Percentiles rank a stretch among this genome's conserved stretches.
Conservation (phyloP, 305 asterid genomes). For the Fraxinus paxiana region DNA sequence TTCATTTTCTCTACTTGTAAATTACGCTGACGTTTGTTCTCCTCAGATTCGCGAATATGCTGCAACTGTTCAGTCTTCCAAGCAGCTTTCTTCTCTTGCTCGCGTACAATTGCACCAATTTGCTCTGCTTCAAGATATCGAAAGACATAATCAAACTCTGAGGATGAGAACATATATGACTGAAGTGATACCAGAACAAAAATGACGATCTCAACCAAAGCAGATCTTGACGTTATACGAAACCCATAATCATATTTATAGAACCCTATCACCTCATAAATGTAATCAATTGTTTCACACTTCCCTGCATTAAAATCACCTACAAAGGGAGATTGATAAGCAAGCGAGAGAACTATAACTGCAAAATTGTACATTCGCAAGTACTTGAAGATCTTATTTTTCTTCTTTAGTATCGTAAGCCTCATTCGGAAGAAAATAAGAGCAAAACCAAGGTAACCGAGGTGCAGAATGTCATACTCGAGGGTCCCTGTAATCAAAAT, state of each 20-base stretch:
- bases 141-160: constrained; percentile 92
- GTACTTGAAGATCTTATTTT: constrained; percentile 83
- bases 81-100: constrained; percentile 95
- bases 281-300: constrained; percentile 83
- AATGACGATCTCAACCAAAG: constrained; percentile 87
- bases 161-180: constrained; percentile 92
- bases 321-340: constrained; percentile 88
- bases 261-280: constrained; percentile 91
- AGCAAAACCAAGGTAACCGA: constrained; percentile 95
- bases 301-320: constrained; percentile 73
- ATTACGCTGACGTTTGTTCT: constrained; percentile 81
- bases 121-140: constrained; percentile 99
- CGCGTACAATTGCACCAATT: constrained; percentile 92
- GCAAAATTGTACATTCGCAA: constrained; percentile 83
- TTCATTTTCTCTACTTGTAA: constrained; percentile 98
- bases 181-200: constrained; percentile 90
- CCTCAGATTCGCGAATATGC: constrained; percentile 89
- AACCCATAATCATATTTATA: constrained; percentile 96
- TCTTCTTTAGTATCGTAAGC: constrained; percentile 84
- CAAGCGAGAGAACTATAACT: constrained; percentile 92
- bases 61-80: constrained; percentile 94
- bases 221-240: constrained; percentile 96
- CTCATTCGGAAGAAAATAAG: constrained; percentile 91
- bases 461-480: constrained; percentile 94
- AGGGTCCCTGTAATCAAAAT: constrained; percentile 89